Evolutionary conservation across 805 yeast species (phyloP).

Genomic region (Blastobotrys chiropterorum): DNA sequence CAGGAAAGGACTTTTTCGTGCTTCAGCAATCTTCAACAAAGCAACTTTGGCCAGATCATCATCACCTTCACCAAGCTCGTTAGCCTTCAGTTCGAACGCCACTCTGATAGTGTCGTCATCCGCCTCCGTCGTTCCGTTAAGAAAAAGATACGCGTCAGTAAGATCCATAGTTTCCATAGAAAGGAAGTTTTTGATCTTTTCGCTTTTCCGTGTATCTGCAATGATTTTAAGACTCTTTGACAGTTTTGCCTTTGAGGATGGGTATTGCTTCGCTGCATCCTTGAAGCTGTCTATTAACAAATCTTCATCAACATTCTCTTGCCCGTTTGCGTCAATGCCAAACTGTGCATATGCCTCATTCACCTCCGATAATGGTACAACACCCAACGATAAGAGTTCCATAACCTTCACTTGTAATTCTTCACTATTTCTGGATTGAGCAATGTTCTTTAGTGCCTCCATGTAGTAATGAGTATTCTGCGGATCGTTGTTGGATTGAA

Average conservation of each 20-base stretch:
- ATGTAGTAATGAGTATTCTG: slow-evolving; percentile 44
- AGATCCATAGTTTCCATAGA: slow-evolving; percentile 43
- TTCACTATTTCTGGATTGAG: slow-evolving; percentile 43
- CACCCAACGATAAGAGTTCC: slow-evolving; percentile 46
- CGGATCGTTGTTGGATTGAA: slow-evolving; percentile 39
- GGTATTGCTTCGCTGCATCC: slow-evolving; percentile 7
- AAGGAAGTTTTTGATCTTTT: slow-evolving; percentile 12
- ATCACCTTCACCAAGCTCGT: slow-evolving; percentile 35
- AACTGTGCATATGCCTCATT: slow-evolving; percentile 35
- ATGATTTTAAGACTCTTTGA: slow-evolving; percentile 18
- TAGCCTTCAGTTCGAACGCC: slow-evolving; percentile 57
- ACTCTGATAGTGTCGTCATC: slow-evolving; percentile 70
- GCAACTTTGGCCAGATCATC: slow-evolving; percentile 20
- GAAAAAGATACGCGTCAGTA: slow-evolving; percentile 43
- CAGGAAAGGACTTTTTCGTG: slow-evolving; percentile 24
- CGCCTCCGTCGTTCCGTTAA: slow-evolving; percentile 47
- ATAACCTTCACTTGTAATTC: slow-evolving; percentile 40
- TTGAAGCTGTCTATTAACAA: slow-evolving; percentile 13
- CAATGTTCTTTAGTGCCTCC: slow-evolving; percentile 50
- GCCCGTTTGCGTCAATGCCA: slow-evolving; percentile 23
- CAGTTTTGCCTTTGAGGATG: slow-evolving; percentile 6
- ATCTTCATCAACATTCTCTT: slow-evolving; percentile 12
- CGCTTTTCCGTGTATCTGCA: slow-evolving; percentile 13
- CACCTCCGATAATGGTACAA: slow-evolving; percentile 45
- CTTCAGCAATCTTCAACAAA: slow-evolving; percentile 27